Percentiles rank a stretch among this genome's conserved stretches.
phyloP scores from a whole-genome alignment of 1,284 basidiomycete species.

The Microbotryum intermedium region DNA sequence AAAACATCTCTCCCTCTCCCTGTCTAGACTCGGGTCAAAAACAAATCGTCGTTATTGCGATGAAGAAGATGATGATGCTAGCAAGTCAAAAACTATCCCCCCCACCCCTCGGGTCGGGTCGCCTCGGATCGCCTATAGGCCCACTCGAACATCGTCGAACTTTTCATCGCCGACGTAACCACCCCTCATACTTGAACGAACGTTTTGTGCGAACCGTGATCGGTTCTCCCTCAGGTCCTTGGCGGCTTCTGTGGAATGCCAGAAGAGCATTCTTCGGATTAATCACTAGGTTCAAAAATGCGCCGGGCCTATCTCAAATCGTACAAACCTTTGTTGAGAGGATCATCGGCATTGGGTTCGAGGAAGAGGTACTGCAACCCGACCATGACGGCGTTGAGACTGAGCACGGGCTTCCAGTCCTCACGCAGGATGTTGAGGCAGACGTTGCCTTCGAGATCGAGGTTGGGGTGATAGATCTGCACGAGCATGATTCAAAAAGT shows the following conservation, averaged over 20 bases:
- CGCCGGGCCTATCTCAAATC: not conserved
- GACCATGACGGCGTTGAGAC: conserved; percentile 94
- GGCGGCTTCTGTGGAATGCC: conserved; percentile 67
- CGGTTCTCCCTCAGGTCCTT: conserved; percentile 79
- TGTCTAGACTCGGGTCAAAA: too few species aligned
- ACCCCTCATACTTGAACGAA: conserved; percentile 74
- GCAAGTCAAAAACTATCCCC: too few species aligned
- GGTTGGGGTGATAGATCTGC: conserved; percentile 98
- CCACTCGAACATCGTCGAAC: conserved; percentile 60
- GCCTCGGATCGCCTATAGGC: not conserved
- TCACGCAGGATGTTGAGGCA: conserved; percentile 84
- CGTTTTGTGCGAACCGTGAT: conserved; percentile 69
- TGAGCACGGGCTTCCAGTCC: conserved; percentile 99
- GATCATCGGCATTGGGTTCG: conserved; percentile 97
- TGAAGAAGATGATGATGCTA: too few species aligned
- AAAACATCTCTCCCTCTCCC: too few species aligned
- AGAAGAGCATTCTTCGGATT: not conserved
- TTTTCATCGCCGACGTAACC: conserved; percentile 61
- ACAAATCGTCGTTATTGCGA: too few species aligned
- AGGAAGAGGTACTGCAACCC: conserved; percentile 96
- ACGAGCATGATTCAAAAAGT: not conserved
- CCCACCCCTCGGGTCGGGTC: too few species aligned
- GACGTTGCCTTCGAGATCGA: conserved; percentile 65
- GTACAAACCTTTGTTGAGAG: conserved; percentile 84
- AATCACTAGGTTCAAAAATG: too few species aligned